These are phyloP conservation scores for Sphenostylis stenocarpa DNA, from an alignment of 306 rosid species.

Conservation along the genomic window DNA sequence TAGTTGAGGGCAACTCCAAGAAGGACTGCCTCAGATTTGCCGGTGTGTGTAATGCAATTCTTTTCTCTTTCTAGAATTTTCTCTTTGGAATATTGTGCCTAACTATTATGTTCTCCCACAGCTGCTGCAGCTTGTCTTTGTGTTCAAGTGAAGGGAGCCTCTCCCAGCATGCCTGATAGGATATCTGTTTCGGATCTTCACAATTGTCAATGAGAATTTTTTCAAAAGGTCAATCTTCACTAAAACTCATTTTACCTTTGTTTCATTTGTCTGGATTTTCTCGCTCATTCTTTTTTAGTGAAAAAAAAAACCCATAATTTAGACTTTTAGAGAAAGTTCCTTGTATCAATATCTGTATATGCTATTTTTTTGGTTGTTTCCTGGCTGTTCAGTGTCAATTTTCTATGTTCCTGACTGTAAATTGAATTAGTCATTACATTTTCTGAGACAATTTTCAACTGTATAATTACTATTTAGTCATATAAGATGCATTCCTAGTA, in stretches of 20 bases:
- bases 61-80: slow-evolving; percentile 9
- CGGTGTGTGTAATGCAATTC: slow-evolving; percentile 40
- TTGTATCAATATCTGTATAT: neutral
- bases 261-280: neutral
- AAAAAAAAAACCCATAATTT: neutral
- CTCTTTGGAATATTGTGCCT: neutral
- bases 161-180: slow-evolving; percentile 95
- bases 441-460: neutral
- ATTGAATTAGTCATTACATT: neutral
- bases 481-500: neutral
- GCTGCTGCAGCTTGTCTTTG: slow-evolving; percentile 98
- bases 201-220: slow-evolving; percentile 44
- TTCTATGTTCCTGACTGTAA: neutral
- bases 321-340: neutral
- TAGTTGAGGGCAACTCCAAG: slow-evolving; percentile 77
- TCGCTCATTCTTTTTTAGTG: slow-evolving; percentile 6
- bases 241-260: neutral
- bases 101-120: slow-evolving; percentile 33
- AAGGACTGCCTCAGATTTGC: slow-evolving; percentile 79
- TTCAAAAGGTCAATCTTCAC: slow-evolving; percentile 34
- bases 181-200: slow-evolving; percentile 71
- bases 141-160: slow-evolving; percentile 96
- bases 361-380: neutral
- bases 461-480: neutral
- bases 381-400: neutral